phyloP scores from a whole-genome alignment of 768 basidiomycete genomes.

The Ephemerocybe angulata region DNA sequence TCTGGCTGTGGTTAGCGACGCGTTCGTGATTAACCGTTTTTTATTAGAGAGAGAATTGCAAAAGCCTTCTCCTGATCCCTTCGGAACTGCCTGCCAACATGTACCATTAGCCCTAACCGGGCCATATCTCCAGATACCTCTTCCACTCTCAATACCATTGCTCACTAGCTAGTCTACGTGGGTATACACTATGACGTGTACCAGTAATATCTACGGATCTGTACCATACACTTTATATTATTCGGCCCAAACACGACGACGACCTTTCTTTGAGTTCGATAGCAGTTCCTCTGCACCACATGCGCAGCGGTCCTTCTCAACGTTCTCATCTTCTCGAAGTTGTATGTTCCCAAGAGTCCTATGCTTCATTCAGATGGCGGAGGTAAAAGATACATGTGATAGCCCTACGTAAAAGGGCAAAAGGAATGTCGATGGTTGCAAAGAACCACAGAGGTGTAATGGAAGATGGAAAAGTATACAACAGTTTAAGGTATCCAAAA shows the following conservation, averaged over 20 bases:
- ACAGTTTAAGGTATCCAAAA: not conserved
- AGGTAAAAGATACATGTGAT: not conserved
- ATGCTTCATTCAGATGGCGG: not conserved
- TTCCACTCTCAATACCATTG: not conserved
- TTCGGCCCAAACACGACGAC: too few relatives aligned
- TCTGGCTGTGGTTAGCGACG: not conserved
- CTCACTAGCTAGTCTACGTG: too few relatives aligned
- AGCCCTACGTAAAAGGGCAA: not conserved
- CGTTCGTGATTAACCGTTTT: not conserved
- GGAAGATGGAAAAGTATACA: not conserved
- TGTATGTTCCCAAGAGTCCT: not conserved
- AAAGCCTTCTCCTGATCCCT: constrained; percentile 6
- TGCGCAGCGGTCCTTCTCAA: too few relatives aligned
- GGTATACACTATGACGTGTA: too few relatives aligned
- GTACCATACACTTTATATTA: too few relatives aligned
- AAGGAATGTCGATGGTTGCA: not conserved
- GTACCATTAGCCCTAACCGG: not conserved
- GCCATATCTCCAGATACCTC: not conserved
- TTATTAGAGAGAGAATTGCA: constrained; percentile 8
- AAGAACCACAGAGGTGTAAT: not conserved
- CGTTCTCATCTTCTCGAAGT: not conserved
- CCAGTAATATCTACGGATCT: too few relatives aligned
- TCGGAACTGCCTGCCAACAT: too few relatives aligned
- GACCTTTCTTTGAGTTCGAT: not conserved
- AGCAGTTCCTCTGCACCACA: not conserved